Percentiles rank a stretch among this genome's conserved stretches.
Evolutionary conservation across 1,284 basidiomycete species (phyloP).

Genomic region (Cryptococcus sp.): DNA sequence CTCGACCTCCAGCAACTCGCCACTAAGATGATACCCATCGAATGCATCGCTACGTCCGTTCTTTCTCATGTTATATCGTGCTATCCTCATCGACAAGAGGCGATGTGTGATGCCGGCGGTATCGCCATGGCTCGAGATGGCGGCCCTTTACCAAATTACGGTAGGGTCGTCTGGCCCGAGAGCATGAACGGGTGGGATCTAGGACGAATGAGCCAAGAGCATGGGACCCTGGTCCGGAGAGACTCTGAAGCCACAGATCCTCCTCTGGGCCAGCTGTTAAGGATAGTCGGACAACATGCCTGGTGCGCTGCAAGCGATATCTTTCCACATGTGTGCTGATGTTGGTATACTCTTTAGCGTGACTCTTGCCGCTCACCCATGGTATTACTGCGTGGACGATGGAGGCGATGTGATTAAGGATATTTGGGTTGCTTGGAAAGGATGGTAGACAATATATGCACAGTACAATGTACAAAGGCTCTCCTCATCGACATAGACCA

Average conservation of each 20-base stretch:
- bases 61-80: conserved; percentile 71
- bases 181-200: conserved; percentile 67
- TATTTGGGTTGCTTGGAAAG: conserved; percentile 87
- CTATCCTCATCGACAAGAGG: conserved; percentile 64
- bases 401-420: conserved; percentile 66
- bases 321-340: too few species aligned
- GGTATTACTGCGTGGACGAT: conserved; percentile 77
- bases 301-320: conserved; percentile 50
- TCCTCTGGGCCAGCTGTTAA: conserved; percentile 41
- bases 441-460: conserved; percentile 62
- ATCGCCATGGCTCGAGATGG: conserved; percentile 82
- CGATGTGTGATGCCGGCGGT: conserved; percentile 74
- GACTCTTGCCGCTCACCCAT: conserved; percentile 71
- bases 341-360: conserved; percentile 57
- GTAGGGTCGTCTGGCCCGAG: conserved; percentile 60
- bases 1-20: conserved; percentile 79
- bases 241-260: conserved; percentile 1
- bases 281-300: conserved; percentile 59
- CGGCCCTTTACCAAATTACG: conserved; percentile 69
- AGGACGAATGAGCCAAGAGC: conserved; percentile 72
- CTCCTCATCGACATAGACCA: too few species aligned
- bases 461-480: too few species aligned
- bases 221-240: conserved; percentile 64
- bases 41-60: conserved; percentile 67
- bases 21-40: conserved; percentile 64